A percentile compares a stretch with the other conserved stretches of the same genome.
These are phyloP conservation scores for Nissolia schottii DNA, from an alignment of 306 rosid genomes.

Conservation along the genomic window DNA sequence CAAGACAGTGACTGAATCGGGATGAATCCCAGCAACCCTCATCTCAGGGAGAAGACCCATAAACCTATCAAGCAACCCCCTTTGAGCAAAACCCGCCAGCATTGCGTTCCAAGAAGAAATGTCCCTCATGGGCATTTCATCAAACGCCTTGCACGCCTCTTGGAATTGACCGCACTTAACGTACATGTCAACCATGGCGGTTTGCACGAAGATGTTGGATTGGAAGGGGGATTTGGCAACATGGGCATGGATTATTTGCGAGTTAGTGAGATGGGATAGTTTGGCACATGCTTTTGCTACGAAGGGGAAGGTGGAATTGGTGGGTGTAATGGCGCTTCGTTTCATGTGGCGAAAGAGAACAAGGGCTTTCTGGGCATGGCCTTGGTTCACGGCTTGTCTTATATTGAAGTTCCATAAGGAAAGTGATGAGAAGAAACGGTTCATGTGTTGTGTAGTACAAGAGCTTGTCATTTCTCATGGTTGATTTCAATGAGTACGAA, in stretches of 20 bases:
- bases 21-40: conserved; percentile 46
- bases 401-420: conserved; percentile 34
- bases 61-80: conserved; percentile 29
- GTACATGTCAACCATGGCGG: conserved; percentile 51
- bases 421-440: conserved; percentile 24
- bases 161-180: conserved; percentile 36
- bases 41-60: conserved; percentile 37
- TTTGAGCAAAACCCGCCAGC: conserved; percentile 51
- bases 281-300: conserved; percentile 50
- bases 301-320: conserved; percentile 45
- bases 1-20: conserved; percentile 50
- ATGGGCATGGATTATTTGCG: conserved; percentile 44
- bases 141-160: conserved; percentile 47
- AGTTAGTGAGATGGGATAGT: conserved; percentile 30
- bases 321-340: conserved; percentile 38
- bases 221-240: conserved; percentile 45
- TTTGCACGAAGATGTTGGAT: conserved; percentile 40
- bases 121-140: conserved; percentile 47
- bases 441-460: conserved; percentile 11
- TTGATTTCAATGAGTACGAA: background rate
- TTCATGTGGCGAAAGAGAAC: conserved; percentile 43
- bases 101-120: conserved; percentile 61
- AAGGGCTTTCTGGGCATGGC: conserved; percentile 33
- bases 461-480: conserved; percentile 29
- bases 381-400: conserved; percentile 42